phyloP scores from a whole-genome alignment of 2,329 filamentous ascomycete genomes.

The Alternaria gaisen region DNA sequence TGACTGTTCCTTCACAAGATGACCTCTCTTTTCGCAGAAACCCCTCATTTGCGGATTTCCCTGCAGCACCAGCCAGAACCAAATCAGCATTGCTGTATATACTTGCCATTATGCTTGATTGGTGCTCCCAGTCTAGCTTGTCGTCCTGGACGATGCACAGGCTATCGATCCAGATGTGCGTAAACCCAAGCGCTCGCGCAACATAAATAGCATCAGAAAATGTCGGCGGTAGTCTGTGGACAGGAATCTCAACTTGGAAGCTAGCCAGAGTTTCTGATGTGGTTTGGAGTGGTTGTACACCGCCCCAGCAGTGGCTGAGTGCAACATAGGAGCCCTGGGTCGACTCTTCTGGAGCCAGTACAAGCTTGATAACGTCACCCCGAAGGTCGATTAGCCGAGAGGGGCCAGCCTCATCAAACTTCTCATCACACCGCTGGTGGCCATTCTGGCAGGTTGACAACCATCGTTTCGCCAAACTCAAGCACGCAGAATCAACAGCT shows the following conservation, averaged over 20 bases:
- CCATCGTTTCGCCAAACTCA: neutral
- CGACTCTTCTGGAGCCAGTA: neutral
- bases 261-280: neutral
- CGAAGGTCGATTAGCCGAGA: neutral
- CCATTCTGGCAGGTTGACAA: neutral
- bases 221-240: too few relatives aligned
- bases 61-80: neutral
- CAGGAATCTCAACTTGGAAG: too few relatives aligned
- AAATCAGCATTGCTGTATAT: conserved; percentile 9
- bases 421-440: neutral
- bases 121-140: conserved; percentile 4
- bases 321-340: neutral
- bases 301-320: neutral
- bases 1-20: neutral
- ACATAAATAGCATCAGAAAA: neutral
- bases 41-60: neutral
- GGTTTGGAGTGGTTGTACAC: neutral
- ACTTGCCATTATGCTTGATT: conserved; percentile 15
- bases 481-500: neutral
- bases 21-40: neutral
- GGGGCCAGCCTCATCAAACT: neutral
- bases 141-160: conserved; percentile 27
- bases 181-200: neutral
- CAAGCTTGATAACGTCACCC: neutral
- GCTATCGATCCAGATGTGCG: conserved; percentile 29